A percentile compares a stretch with the other conserved stretches of the same genome.
These are phyloP conservation scores for Euphorbia pulcherrima DNA, from an alignment of 345 rosid species.

Conservation along the genomic window DNA sequence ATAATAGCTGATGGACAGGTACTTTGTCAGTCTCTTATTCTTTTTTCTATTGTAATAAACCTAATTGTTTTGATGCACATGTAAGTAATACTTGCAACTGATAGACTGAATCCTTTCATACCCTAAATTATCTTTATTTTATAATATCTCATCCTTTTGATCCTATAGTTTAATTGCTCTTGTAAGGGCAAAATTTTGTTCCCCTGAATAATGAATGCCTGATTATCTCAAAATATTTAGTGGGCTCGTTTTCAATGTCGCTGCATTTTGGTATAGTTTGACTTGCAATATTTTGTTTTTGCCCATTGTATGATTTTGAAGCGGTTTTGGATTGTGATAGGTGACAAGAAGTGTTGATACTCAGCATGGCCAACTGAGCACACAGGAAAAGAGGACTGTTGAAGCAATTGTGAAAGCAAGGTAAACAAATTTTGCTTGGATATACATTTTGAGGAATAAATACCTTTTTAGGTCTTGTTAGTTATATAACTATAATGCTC, in stretches of 20 bases:
- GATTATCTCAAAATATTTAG: neutral
- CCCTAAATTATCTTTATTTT: too few species aligned
- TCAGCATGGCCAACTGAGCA: conserved; percentile 64
- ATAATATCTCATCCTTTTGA: neutral
- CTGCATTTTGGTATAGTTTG: neutral
- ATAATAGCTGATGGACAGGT: conserved; percentile 99
- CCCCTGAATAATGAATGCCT: conserved; percentile 1
- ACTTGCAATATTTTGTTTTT: neutral
- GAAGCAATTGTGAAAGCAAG: conserved; percentile 96
- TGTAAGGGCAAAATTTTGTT: neutral
- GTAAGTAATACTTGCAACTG: neutral
- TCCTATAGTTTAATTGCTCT: neutral
- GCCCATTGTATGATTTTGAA: neutral
- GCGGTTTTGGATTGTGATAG: conserved; percentile 29
- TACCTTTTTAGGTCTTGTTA: too few species aligned
- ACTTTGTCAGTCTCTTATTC: conserved; percentile 11
- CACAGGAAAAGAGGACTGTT: conserved; percentile 86
- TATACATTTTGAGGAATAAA: too few species aligned
- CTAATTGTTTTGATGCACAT: neutral
- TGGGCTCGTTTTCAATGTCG: neutral
- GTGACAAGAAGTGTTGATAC: conserved; percentile 96
- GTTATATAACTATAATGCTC: too few species aligned
- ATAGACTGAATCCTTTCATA: neutral
- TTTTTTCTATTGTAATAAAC: neutral
- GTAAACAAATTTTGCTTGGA: conserved; percentile 26